Evolutionary conservation across 768 basidiomycete species (phyloP), one percentile per base, ranked within the genome.

Genomic region (Leccinellum rugosiceps): DNA sequence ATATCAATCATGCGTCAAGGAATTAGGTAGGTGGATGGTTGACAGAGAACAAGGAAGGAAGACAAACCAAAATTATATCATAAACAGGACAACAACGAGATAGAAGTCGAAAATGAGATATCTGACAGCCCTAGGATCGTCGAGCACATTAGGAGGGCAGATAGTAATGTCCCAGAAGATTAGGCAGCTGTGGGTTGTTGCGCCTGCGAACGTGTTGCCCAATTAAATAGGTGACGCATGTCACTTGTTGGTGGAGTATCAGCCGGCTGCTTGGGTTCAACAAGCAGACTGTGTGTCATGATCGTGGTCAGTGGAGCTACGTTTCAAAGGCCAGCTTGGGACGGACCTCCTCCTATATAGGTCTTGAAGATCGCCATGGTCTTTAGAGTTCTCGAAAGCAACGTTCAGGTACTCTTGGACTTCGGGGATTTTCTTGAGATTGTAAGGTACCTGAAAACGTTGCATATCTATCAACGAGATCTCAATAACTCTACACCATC

Each of bases 361-460:
- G 68, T 92, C 92, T 65, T 92, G 85, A 52, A 92, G 76, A 71
- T 92, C 91, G n/a, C 88, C 89, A 44, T 86, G 87, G 53, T 85
- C 82, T 66, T 82, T 84, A 2, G 90, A 81, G 58, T 83, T 85
- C 65, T 90, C 86, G 60, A 94, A 92, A 28, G 85, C 85, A 41
- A 81, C 77, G 44, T 80, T 81, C 31, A 95, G 76, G 68, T 86
- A 94, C 52, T 83, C 80, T 68, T 98, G 94, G 6, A 94, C 87
- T 72, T 97, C 95, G 3, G 87, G 86, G 10, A 99, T 88, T 60
- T 87, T 88, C 67, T 92, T 91, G 52, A 98, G 81, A 63, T 86
- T 87, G 77, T 91, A 96, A 5, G 86, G 80, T 9, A 85, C 82
- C 71, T 97, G 94, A 76, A 95, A 95, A 23, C 93, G 88, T 72